phyloP scores from a whole-genome alignment of 2,329 filamentous ascomycete genomes.

The Colletotrichum somersetense region DNA sequence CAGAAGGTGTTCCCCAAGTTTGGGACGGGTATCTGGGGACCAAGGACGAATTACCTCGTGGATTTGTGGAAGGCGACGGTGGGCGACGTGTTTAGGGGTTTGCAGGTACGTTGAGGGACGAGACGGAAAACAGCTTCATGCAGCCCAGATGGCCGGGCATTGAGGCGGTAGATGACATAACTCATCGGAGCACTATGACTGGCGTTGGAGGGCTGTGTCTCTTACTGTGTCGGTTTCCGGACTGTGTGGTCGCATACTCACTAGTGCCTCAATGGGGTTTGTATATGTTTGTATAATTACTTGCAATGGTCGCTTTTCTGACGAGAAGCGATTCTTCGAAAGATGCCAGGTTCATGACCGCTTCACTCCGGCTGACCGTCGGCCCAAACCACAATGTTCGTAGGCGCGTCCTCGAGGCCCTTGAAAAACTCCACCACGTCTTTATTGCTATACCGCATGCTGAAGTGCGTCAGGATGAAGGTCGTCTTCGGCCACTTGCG shows the following conservation, averaged over 20 bases:
- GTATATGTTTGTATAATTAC: neutral
- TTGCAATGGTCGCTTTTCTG: neutral
- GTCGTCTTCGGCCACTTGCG: constrained; percentile 57
- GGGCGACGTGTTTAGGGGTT: constrained; percentile 14
- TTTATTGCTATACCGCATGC: constrained; percentile 56
- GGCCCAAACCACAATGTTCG: constrained; percentile 62
- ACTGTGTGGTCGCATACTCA: neutral
- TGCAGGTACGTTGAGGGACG: neutral
- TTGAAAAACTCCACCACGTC: constrained; percentile 58
- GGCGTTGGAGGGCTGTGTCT: neutral
- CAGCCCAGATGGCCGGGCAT: no score
- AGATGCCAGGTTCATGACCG: neutral
- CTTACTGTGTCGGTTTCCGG: no score
- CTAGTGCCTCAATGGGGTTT: no score
- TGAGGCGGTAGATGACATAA: neutral
- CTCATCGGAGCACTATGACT: no score
- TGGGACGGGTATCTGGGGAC: constrained; percentile 51
- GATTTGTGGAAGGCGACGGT: constrained; percentile 28
- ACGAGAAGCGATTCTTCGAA: neutral
- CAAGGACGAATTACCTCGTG: constrained; percentile 19
- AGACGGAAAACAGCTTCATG: neutral
- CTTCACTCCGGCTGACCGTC: constrained; percentile 49
- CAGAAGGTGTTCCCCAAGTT: constrained; percentile 59
- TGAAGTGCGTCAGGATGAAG: constrained; percentile 63
- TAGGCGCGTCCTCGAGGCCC: constrained; percentile 53